Evolutionary conservation across 495 filamentous ascomycete species (phyloP), one percentile per base, ranked within the genome.

Genomic region (Penicillium daleae): DNA sequence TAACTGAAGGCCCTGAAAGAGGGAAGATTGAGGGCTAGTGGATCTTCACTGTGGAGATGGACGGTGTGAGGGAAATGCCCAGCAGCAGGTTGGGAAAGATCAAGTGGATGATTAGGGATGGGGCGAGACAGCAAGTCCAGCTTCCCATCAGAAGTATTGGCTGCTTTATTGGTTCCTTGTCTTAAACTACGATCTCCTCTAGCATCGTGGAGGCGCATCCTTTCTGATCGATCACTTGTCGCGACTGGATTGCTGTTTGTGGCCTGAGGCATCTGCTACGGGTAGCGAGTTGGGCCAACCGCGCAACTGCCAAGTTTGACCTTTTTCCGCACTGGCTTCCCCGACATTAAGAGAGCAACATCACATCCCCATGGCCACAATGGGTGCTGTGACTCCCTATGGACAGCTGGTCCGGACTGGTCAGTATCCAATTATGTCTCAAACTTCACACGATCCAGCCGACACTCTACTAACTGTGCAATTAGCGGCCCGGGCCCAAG

Each of bases 391-490:
- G 31, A 67, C 71, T 62, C 71, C 68, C 24, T 78, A 76, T 60
- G 77, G 79, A 66, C 77, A 75, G 64, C 63, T 81, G 60, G 64
- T 78, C 65, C 76, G 77, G 61, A 68, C 76, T 61, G 73, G 79
- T 81, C 65, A 61, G 72, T 68, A 24, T 44, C 33, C 1, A n/a
- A 56, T 62, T 17, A 26, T 15, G 21, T 37, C 2, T 5, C 10
- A 19, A 12, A 22, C 21, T 7, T 13, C 4, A n/a, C 39, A 0
- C 31, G 8, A 4, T 32, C 42, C 29, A 27, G 52, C 37, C n/a
- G 52, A 51, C 27, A 17, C 31, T 2, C 4, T 44, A 24, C 56
- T 51, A 46, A 35, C 49, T 54, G 32, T 24, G 21, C 24, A 3
- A 27, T 54, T 29, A 69, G 67, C 69, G 66, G 77, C 75, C 72